phyloP scores from a whole-genome alignment of 306 rosid genomes.

The Rosa chinensis region DNA sequence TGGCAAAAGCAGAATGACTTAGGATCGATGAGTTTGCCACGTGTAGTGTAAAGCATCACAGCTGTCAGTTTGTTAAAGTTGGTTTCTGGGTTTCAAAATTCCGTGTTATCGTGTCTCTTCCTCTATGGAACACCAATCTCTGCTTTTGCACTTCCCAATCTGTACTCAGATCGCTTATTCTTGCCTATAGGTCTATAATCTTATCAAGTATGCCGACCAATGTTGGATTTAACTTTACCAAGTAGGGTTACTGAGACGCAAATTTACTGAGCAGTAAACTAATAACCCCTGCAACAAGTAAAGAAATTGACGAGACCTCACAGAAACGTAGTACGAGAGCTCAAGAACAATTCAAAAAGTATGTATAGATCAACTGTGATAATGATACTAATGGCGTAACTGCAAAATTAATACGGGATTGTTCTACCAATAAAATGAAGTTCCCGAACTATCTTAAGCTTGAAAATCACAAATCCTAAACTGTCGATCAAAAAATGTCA shows the following conservation, averaged over 20 bases:
- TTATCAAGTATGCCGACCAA: neutral
- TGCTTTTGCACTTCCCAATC: neutral
- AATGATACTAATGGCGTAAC: neutral
- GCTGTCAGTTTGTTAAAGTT: neutral
- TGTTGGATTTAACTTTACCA: neutral
- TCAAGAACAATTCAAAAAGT: neutral
- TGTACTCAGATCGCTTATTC: neutral
- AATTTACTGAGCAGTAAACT: neutral
- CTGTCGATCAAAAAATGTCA: neutral
- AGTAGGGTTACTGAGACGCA: neutral
- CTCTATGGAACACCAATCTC: neutral
- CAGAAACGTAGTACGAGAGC: too few species aligned
- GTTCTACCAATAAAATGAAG: neutral
- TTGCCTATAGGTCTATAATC: neutral
- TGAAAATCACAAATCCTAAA: constrained; percentile 12
- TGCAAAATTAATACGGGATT: neutral
- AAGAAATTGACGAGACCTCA: neutral
- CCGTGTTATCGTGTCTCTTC: neutral
- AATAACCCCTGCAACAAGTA: neutral
- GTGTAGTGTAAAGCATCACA: neutral
- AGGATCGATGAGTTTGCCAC: neutral
- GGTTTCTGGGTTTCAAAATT: neutral
- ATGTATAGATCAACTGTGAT: neutral
- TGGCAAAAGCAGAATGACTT: neutral
- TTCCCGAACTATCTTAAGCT: constrained; percentile 5